Conservation (phyloP, 2,329 filamentous ascomycete genomes). For the Ploettnerulaceae sp. region DNA sequence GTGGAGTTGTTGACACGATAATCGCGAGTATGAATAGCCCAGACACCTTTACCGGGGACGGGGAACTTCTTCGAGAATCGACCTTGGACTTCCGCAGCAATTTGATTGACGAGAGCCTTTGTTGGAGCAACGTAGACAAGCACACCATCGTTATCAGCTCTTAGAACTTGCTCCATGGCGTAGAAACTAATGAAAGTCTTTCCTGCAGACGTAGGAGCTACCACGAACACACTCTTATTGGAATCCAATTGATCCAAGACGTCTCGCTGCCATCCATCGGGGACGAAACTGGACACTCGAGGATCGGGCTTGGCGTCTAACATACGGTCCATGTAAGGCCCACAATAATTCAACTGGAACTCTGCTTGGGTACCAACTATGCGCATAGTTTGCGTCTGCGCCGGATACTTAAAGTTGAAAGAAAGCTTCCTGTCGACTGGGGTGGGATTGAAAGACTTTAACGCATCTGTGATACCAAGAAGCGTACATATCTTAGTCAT, state of each 20-base stretch:
- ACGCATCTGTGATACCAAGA: constrained; percentile 34
- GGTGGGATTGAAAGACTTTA: constrained; percentile 21
- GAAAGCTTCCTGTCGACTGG: constrained; percentile 38
- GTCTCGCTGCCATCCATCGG: constrained; percentile 70
- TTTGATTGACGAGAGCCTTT: constrained; percentile 79
- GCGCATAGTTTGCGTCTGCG: constrained; percentile 25
- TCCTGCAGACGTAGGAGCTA: constrained; percentile 73
- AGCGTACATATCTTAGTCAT: constrained; percentile 33
- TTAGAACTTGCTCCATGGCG: constrained; percentile 71
- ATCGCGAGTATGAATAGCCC: constrained; percentile 74
- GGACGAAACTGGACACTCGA: constrained; percentile 63
- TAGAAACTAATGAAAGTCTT: constrained; percentile 86
- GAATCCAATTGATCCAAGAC: constrained; percentile 70
- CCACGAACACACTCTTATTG: constrained; percentile 65
- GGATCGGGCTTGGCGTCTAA: constrained; percentile 63
- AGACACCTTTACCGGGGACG: constrained; percentile 61
- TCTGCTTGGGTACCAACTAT: constrained; percentile 43
- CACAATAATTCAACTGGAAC: constrained; percentile 65
- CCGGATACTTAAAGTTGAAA: constrained; percentile 41
- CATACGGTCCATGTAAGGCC: constrained; percentile 70
- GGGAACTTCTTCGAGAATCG: constrained; percentile 62
- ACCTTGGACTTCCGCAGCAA: constrained; percentile 72
- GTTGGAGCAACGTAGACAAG: constrained; percentile 77
- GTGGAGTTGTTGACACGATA: constrained; percentile 68
- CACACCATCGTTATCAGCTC: constrained; percentile 62